Base-by-base conservation (phyloP, 768 basidiomycete species). In the Saitozyma sp. region DNA sequence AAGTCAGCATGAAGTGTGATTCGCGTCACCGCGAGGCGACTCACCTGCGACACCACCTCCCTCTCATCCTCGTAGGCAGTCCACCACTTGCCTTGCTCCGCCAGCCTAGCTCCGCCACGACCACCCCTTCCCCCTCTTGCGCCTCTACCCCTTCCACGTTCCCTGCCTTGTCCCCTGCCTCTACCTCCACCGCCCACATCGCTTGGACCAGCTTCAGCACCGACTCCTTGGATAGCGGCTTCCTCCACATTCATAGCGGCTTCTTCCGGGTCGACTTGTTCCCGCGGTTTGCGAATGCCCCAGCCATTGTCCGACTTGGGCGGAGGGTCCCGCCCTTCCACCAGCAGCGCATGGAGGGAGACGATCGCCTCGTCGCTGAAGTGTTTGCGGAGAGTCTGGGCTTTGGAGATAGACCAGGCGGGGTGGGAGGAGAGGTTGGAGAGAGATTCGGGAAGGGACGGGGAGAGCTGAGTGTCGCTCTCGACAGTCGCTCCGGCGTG, bases 301-400 rank as follows among this genome's bases (percentile, higher is more conserved):
- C 90, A 93, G 9, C 91, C 91, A 59, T 78, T 81, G 79, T 93
- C 90, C 64, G 86, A 86, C 48, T 85, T 82, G 62, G 86, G 83
- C 0, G 90, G 89, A 42, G 89, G 87, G 62, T 88, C 87, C 6
- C 87, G 86, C 0, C 94, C 93, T 80, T 95, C 88, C 17, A 91
- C 81, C 63, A 84, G 89, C 78, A 96, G 86, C 46, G 84, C 80
- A 75, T 88, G 91, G 45, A 97, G 78, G 43, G 86, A 81, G 29
- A 78, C 71, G 40, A 92, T 84, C 6, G 83, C 83, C 17, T 84
- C 83, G 58, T 84, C 82, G 4, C 89, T 84, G 37, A 96, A 83
- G 80, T 87, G 89, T 0, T 86, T 80, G 8, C 84, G 74, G 9
- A 96, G 83, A 38, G 82, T 80, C 4, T 82, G 77, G 14, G 70